Evolutionary conservation across 495 filamentous ascomycete species (phyloP), one percentile per base, ranked within the genome.

Genomic region (Aspergillus kassunensis): DNA sequence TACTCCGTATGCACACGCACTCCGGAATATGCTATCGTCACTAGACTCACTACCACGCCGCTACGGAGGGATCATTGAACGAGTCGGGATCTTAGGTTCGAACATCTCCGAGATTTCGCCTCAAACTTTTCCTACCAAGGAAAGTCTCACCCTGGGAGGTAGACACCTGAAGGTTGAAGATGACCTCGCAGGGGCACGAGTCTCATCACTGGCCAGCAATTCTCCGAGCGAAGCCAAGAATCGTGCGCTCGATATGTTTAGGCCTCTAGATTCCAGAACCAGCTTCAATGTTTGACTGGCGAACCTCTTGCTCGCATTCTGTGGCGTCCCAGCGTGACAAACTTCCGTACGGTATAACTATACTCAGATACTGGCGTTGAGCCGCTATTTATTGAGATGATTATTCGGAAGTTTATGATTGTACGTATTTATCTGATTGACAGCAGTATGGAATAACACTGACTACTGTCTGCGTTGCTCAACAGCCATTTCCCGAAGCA

Each of bases 31-130:
- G 4, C 12, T 34, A 34, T 34, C 31, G 15, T n/a, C n/a, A n/a
- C n/a, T n/a, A n/a, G n/a, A n/a, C n/a, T n/a, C n/a, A n/a, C n/a
- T n/a, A n/a, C n/a, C n/a, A n/a, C n/a, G n/a, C n/a, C n/a, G n/a
- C n/a, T 31, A 31, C 29, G 12, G 29, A 31, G 29, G 24, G 24
- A 27, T 27, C 24, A 27, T 27, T 27, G 24, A 27, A 27, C 24
- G 34, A 47, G 44, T 36, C 34, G 36, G 40, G 40, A 43, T 43
- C 24, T 42, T 18, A 33, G 12, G n/a, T 25, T 30, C 29, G 21
- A 27, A 44, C 16, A 16, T n/a, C 20, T 44, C 49, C 49, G 49
- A 52, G 49, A 52, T 44, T 52, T 52, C 49, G 49, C 40, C 41
- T 45, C 15, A 16, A 37, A 30, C 40, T 15, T 52, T 52, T 36